A percentile compares a stretch with the other conserved stretches of the same genome.
These are phyloP conservation scores for Tolypocladium nubicola DNA, from an alignment of 2,329 filamentous ascomycete species.

Conservation along the genomic window DNA sequence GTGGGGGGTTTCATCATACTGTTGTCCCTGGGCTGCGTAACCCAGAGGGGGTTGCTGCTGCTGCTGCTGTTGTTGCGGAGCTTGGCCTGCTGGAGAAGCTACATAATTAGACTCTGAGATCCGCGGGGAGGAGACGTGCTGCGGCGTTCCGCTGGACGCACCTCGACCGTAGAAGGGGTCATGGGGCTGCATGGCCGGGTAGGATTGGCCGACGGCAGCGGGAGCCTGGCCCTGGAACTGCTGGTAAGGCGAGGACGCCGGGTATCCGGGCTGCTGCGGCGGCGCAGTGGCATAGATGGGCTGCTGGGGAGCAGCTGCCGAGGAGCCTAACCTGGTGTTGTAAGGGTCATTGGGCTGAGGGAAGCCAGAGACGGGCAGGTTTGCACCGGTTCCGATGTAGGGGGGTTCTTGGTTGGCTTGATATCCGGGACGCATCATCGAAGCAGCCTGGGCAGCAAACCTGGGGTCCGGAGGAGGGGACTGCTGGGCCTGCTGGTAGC, in stretches of 20 bases:
- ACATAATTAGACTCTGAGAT: slow-evolving; percentile 32
- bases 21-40: slow-evolving; percentile 34
- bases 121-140: slow-evolving; percentile 6
- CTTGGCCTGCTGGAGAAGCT: slow-evolving; percentile 40
- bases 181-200: slow-evolving; percentile 32
- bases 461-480: slow-evolving; percentile 22
- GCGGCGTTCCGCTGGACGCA: slow-evolving; percentile 34
- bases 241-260: slow-evolving; percentile 19
- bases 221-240: slow-evolving; percentile 24
- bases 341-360: slow-evolving; percentile 18
- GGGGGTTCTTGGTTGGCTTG: slow-evolving; percentile 18
- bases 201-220: slow-evolving; percentile 17
- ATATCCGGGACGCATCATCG: slow-evolving; percentile 21
- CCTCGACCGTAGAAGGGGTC: slow-evolving; percentile 50
- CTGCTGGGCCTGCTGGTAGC: slow-evolving; percentile 21
- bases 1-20: slow-evolving; percentile 39
- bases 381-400: slow-evolving; percentile 25
- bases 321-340: slow-evolving; percentile 16
- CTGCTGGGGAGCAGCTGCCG: slow-evolving; percentile 19
- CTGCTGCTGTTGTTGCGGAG: slow-evolving; percentile 16
- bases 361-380: slow-evolving; percentile 17
- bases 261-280: slow-evolving; percentile 19
- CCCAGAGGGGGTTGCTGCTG: slow-evolving; percentile 14
- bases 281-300: slow-evolving; percentile 20
- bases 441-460: slow-evolving; percentile 17